Base-by-base conservation (phyloP, 2,329 filamentous ascomycete species). In the Pseudogymnoascus verrucosus region DNA sequence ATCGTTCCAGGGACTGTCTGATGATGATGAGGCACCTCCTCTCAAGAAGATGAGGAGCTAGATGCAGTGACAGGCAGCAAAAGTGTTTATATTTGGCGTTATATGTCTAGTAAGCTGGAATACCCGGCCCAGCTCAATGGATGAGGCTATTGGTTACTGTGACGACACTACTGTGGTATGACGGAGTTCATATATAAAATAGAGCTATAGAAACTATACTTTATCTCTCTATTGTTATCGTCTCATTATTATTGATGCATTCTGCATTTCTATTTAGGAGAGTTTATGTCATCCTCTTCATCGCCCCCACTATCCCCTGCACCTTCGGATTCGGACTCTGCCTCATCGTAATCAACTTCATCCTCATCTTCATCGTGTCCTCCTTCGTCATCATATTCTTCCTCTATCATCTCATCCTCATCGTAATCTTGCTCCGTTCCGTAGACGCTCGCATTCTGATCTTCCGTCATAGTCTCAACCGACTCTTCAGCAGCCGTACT, bases 391-490 rank as follows among this genome's bases (percentile, higher is more conserved):
- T 71, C 69, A n/a, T 68, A 71, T 10, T 73, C 74, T 7, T 72
- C 72, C 3, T 66, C 66, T 4, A 70, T 28, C n/a, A 31, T 60
- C 21, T 39, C 64, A 11, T 66, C 65, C 10, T 64, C 62, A 42
- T 63, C 63, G 10, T 62, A 64, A 47, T 66, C 64, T 6, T 67
- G 63, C 16, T 64, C 60, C 3, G 68, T 68, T 23, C 71, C 66
- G 2, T 68, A 64, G 14, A 64, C 28, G 16, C 51, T 51, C 31
- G 62, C 60, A 34, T 70, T 72, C 37, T 69, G 69, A 2, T 68
- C 68, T 5, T 69, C 69, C 2, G 66, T 11, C 65, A 67, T 11
- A 64, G 76, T 6, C 72, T 74, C 54, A 74, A 68, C 28, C 73
- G 75, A 7, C 75, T 67, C 63, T 73, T 74, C 28, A 39, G 26